Evolutionary conservation across 352 stramenopile genomes (phyloP).

Genomic region (Phytophthora kernoviae): DNA sequence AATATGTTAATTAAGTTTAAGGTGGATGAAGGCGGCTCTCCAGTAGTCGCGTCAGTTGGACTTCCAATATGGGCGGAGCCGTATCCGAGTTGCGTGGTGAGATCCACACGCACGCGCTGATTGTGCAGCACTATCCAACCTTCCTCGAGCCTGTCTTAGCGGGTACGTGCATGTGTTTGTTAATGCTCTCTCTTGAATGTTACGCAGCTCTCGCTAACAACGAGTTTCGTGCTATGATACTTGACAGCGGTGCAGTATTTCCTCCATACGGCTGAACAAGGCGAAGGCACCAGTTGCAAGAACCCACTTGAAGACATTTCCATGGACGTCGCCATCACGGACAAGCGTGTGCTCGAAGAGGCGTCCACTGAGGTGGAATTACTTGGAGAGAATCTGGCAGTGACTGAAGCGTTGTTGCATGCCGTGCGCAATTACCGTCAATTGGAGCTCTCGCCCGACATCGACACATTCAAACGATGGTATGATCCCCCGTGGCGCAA

Average conservation of each 20-base stretch:
- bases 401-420: constrained; percentile 54
- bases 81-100: constrained; percentile 70
- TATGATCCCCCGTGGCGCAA: constrained; percentile 65
- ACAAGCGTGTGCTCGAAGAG: constrained; percentile 63
- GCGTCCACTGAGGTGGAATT: constrained; percentile 77
- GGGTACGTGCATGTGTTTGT: constrained; percentile 20
- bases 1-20: no score
- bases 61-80: constrained; percentile 57
- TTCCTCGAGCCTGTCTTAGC: constrained; percentile 66
- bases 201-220: not conserved
- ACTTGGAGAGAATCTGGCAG: constrained; percentile 55
- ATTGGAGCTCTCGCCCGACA: constrained; percentile 56
- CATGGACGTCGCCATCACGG: constrained; percentile 54
- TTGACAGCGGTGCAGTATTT: constrained; percentile 66
- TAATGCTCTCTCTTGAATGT: not conserved
- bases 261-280: constrained; percentile 61
- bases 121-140: constrained; percentile 58
- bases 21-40: constrained; percentile 8
- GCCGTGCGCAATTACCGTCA: constrained; percentile 42
- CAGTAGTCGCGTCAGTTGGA: constrained; percentile 13
- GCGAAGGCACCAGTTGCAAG: constrained; percentile 62
- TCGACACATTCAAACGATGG: constrained; percentile 55
- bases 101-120: constrained; percentile 68
- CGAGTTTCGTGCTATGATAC: not conserved
- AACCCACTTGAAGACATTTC: constrained; percentile 57